Percentiles rank a stretch among this genome's conserved stretches.
These are phyloP conservation scores for Pleurostoma richardsiae DNA, from an alignment of 2,329 filamentous ascomycete species.

Conservation along the genomic window DNA sequence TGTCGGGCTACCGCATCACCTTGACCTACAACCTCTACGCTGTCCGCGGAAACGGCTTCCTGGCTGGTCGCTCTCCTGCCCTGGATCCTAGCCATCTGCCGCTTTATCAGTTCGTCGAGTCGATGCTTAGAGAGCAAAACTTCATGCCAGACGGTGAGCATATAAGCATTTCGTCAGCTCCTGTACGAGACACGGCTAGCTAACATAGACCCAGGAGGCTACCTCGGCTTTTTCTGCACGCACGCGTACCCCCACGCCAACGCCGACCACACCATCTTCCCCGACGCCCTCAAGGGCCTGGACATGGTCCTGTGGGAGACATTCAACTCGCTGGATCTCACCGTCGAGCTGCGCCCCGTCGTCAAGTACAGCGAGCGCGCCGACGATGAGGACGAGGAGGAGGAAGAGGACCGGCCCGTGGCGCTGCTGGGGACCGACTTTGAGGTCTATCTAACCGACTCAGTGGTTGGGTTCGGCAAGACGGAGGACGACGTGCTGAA, in stretches of 20 bases:
- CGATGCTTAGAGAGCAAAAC: constrained; percentile 17
- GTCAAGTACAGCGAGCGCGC: background rate
- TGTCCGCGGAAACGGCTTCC: constrained; percentile 22
- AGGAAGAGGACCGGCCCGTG: too few species aligned
- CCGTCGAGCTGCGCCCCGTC: background rate
- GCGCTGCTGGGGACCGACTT: too few species aligned
- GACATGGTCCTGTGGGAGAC: constrained; percentile 33
- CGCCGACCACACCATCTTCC: constrained; percentile 21
- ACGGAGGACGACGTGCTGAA: too few species aligned
- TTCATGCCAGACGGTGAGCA: constrained; percentile 30
- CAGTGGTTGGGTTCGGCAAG: too few species aligned
- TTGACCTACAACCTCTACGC: constrained; percentile 56
- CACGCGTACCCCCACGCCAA: constrained; percentile 41
- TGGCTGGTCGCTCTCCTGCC: constrained; percentile 8
- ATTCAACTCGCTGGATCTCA: constrained; percentile 6
- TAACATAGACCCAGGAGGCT: constrained; percentile 25
- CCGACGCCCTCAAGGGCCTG: constrained; percentile 35
- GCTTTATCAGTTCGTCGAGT: constrained; percentile 25
- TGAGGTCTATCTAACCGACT: too few species aligned
- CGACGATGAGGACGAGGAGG: too few species aligned
- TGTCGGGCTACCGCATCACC: constrained; percentile 45
- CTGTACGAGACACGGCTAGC: constrained; percentile 2
- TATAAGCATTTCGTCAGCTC: background rate
- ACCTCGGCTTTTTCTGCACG: constrained; percentile 36
- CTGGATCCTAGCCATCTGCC: constrained; percentile 27